Base-by-base conservation (phyloP, 345 rosid genomes). In the Eucalyptus caleyi region DNA sequence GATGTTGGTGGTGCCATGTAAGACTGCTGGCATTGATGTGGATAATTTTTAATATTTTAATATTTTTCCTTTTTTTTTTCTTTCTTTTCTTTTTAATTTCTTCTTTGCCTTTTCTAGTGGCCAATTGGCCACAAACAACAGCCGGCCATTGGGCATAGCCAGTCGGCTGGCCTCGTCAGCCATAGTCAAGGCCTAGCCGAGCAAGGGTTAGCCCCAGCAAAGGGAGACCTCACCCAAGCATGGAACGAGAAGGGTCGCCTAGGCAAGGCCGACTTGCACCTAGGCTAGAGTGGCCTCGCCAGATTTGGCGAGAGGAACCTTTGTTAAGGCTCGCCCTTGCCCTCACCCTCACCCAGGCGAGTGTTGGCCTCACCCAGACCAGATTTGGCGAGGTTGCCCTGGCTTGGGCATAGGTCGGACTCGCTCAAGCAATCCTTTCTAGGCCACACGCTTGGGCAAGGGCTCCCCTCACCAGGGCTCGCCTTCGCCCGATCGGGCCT, bases 401-500 rank as follows among this genome's bases (percentile, higher is more conserved):
- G 0, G 56, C 56, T 0, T 18, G 4, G 56, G 23, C 4, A 0
- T 51, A 51, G 23, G 56, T 53, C 26, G 26, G 26, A 53, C 59
- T 53, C 1, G 11, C 59, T 2, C 0, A 19, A 0, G 26, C 1
- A 2, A 53, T 2, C 26, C 5, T 53, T 53, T 21, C 0, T 8
- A 0, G 11, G 59, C 26, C 59, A 21, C 1, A 0, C n/a, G n/a
- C 59, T 0, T 53, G 11, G 59, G 26, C 0, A 0, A 8, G 26
- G 10, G 59, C 54, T 51, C 9, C 23, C 8, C 8, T 51, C 23
- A 7, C 9, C 0, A 3, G 0, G 54, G 4, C 59, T 53, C 26
- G 0, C 59, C 59, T 23, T 53, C 10, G 1, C 59, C 0, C 0
- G 23, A 53, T 0, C 0, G 0, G 1, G 59, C 59, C 59, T 19